These are phyloP conservation scores for Verticillium nubilum DNA, from an alignment of 2,329 filamentous ascomycete species.

Conservation along the genomic window DNA sequence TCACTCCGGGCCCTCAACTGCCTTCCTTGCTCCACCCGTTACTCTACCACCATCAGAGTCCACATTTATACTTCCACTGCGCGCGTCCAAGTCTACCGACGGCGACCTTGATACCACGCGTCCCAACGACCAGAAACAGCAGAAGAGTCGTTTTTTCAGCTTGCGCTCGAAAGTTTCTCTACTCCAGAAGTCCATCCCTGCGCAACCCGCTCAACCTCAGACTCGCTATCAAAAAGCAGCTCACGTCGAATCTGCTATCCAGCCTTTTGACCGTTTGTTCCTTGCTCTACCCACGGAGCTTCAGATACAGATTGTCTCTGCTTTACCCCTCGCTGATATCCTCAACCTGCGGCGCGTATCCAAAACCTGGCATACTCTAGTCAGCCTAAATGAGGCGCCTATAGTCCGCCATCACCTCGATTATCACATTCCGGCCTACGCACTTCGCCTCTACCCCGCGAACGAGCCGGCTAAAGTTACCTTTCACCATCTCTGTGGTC, in stretches of 20 bases:
- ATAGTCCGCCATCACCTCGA: slow-evolving; percentile 58
- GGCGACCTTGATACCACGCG: slow-evolving; percentile 18
- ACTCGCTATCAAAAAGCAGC: not conserved
- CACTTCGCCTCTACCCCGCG: slow-evolving; percentile 52
- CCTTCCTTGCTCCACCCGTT: not conserved
- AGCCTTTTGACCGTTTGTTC: slow-evolving; percentile 52
- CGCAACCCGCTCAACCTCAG: not conserved
- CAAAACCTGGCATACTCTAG: slow-evolving; percentile 52
- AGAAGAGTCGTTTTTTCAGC: slow-evolving; percentile 35
- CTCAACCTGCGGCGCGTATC: slow-evolving; percentile 54
- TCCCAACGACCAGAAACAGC: slow-evolving; percentile 29
- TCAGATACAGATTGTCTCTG: slow-evolving; percentile 57
- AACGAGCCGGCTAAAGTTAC: slow-evolving; percentile 42
- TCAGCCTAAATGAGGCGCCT: slow-evolving; percentile 54
- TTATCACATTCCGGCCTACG: slow-evolving; percentile 55
- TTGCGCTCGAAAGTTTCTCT: slow-evolving; percentile 33
- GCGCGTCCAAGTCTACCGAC: slow-evolving; percentile 30
- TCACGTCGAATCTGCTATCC: not conserved
- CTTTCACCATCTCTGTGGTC: slow-evolving; percentile 56
- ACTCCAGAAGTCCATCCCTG: not conserved
- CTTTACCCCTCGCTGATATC: slow-evolving; percentile 54
- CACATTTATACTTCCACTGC: slow-evolving; percentile 45
- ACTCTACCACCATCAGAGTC: slow-evolving; percentile 21
- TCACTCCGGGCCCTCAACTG: not conserved
- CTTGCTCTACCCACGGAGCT: slow-evolving; percentile 54